Conservation (phyloP, 2,329 filamentous ascomycete genomes). For the Penicillium aurantiogriseum region DNA sequence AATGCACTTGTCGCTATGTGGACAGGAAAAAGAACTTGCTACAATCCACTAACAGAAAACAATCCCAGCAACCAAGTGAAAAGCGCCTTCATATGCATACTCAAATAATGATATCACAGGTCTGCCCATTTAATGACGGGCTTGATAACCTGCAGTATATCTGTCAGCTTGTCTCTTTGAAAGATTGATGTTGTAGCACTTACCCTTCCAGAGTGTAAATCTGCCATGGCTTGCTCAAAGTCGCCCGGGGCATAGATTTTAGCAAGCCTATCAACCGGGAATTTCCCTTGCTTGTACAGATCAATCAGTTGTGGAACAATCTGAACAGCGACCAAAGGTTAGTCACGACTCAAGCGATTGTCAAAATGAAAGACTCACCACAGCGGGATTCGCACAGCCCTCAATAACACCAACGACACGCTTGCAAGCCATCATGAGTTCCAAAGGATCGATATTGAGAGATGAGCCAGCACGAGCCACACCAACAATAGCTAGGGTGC, state of each 20-base stretch:
- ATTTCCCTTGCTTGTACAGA: conserved; percentile 34
- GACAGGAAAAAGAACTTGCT: neutral
- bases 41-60: neutral
- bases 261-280: conserved; percentile 36
- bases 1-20: neutral
- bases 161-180: neutral
- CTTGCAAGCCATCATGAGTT: conserved; percentile 30
- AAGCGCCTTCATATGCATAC: neutral
- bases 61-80: neutral
- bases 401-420: conserved; percentile 35
- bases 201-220: conserved; percentile 16
- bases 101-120: neutral
- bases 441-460: conserved; percentile 28
- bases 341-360: neutral
- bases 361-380: conserved; percentile 8
- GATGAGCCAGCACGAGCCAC: conserved; percentile 26
- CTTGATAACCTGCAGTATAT: conserved; percentile 16
- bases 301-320: conserved; percentile 35
- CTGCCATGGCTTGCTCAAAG: conserved; percentile 17
- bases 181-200: neutral
- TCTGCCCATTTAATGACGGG: conserved; percentile 19
- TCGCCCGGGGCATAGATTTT: conserved; percentile 24
- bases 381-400: conserved; percentile 29
- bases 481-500: conserved; percentile 37
- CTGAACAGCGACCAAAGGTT: conserved; percentile 11